Base-by-base conservation (phyloP, 2,329 filamentous ascomycete genomes). In the Aureobasidium sp. region DNA sequence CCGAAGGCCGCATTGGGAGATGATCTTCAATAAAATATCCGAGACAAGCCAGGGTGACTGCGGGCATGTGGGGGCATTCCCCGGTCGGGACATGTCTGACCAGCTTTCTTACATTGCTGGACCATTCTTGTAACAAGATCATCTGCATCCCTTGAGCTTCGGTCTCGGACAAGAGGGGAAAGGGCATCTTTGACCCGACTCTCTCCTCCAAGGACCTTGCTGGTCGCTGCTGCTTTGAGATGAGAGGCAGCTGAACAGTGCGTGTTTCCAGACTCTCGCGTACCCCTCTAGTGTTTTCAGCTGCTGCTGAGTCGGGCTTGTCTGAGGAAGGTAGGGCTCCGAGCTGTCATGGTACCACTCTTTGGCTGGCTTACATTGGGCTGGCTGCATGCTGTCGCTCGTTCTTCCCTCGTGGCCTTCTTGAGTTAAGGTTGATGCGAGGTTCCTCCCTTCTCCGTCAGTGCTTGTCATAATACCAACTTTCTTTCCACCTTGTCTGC, bases 391-490 rank as follows among this genome's bases (percentile, higher is more conserved):
- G 10, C 15, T 37, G 50, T 37, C 23, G 1, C 29, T 23, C 26
- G 3, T 42, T 12, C 9, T 39, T 46, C 27, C 41, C 41, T 57
- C 53, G 53, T 57, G 53, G 53, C 13, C 26, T 29, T 37, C 12
- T 8, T 5, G n/a, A 46, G 41, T 57, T 57, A 46, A 57, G 53
- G 53, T 57, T 46, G 53, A 56, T 56, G 37, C 52, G 52, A 44
- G 52, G 13, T 23, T 56, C 29, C 27, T 36, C 36, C 20, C 39
- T 46, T 46, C 27, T 57, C 53, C 42, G 53, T 15, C 53, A 46
- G 53, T 57, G 53, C 53, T 57, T 55, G 53, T 57, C 53, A 46
- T 57, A 36, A 57, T 46, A 57, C 26, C 53, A 34, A 36, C 53
- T 57, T 46, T 42, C 23, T 32, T 29, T 42, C 26, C 37, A 26